phyloP scores from a whole-genome alignment of 2,329 filamentous ascomycete genomes.

The Ascochyta viciae-villosae region DNA sequence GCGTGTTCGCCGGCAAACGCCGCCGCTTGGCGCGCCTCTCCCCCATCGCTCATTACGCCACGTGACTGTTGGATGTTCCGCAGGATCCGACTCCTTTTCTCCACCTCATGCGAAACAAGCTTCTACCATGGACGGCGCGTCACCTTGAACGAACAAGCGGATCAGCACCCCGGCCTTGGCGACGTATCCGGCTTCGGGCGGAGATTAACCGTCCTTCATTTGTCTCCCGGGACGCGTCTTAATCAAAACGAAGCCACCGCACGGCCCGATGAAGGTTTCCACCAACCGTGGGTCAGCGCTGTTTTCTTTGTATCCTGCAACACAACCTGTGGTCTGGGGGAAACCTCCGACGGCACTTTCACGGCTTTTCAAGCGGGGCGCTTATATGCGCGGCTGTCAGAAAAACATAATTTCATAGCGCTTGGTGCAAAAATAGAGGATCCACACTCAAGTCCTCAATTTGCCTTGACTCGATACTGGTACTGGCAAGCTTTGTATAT shows the following conservation, averaged over 20 bases:
- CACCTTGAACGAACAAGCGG: constrained; percentile 3
- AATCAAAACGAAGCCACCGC: constrained; percentile 16
- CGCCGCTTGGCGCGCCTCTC: background rate
- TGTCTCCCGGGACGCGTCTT: constrained; percentile 23
- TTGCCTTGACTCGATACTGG: background rate
- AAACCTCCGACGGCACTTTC: background rate
- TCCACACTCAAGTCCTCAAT: constrained; percentile 2
- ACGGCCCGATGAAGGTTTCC: constrained; percentile 4
- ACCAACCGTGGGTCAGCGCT: constrained; percentile 9
- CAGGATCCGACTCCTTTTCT: background rate
- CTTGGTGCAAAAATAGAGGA: constrained; percentile 13
- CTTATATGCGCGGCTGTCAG: background rate
- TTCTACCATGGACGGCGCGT: constrained; percentile 2
- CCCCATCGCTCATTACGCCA: background rate
- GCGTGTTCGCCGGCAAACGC: background rate
- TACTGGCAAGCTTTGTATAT: constrained; percentile 2
- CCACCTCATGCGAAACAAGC: background rate
- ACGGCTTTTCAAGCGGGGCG: background rate
- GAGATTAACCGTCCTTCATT: constrained; percentile 26
- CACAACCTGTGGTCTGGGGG: constrained; percentile 1
- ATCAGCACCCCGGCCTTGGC: constrained; percentile 12
- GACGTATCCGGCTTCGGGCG: background rate
- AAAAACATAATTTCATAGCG: constrained; percentile 1
- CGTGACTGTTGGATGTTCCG: background rate
- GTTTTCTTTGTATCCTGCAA: background rate